A percentile compares a stretch with the other conserved stretches of the same genome.
These are phyloP conservation scores for Ogataea paraovalis DNA, from an alignment of 805 yeast genomes.

Conservation along the genomic window DNA sequence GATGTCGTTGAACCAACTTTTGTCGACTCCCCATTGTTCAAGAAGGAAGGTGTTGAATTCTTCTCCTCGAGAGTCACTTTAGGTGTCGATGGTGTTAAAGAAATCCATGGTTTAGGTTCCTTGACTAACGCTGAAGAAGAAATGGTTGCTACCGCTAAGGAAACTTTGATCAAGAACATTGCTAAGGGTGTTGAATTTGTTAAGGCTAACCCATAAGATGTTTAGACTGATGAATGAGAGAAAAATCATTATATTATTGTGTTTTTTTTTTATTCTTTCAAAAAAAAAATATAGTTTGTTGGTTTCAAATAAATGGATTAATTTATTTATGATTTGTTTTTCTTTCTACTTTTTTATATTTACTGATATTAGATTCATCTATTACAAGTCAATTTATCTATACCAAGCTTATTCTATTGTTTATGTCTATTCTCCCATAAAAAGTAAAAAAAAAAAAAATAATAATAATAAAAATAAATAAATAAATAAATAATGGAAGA, in stretches of 20 bases:
- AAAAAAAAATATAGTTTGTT: too few relatives aligned
- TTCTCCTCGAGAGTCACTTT: slow-evolving; percentile 93
- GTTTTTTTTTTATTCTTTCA: not conserved
- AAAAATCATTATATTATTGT: not conserved
- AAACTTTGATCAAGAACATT: slow-evolving; percentile 86
- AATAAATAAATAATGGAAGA: not conserved
- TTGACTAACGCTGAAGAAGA: slow-evolving; percentile 77
- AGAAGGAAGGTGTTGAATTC: slow-evolving; percentile 90
- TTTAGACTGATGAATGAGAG: too few relatives aligned
- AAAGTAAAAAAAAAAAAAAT: too few relatives aligned
- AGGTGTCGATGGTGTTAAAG: slow-evolving; percentile 85
- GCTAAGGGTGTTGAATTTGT: slow-evolving; percentile 91
- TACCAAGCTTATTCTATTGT: too few relatives aligned
- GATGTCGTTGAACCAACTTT: slow-evolving; percentile 50
- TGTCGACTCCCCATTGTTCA: slow-evolving; percentile 75
- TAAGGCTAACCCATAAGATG: slow-evolving; percentile 55
- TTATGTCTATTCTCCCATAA: too few relatives aligned
- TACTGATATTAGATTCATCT: too few relatives aligned
- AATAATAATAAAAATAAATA: not conserved
- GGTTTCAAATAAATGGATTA: too few relatives aligned
- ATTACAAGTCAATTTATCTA: too few relatives aligned
- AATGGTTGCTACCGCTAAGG: slow-evolving; percentile 78
- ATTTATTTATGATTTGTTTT: too few relatives aligned
- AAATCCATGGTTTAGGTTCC: slow-evolving; percentile 73
- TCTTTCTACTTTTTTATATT: too few relatives aligned